phyloP scores from a whole-genome alignment of 1,139 yeast genomes.

The Sugiyamaella paludigena region DNA sequence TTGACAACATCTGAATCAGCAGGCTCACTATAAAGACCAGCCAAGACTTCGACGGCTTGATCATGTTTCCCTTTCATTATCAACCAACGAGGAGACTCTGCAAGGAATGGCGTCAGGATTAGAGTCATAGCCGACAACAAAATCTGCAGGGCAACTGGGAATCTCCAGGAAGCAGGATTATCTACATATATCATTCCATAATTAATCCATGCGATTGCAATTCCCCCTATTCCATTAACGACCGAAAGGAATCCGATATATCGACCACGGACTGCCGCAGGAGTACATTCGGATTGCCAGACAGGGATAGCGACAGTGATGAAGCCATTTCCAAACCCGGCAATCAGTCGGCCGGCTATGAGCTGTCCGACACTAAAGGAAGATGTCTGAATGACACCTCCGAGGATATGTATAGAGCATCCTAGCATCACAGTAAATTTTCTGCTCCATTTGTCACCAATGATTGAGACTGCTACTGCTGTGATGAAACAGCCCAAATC shows the following conservation, averaged over 20 bases:
- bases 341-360: slow-evolving; percentile 65
- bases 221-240: slow-evolving; percentile 3
- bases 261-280: no score
- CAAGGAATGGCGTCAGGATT: slow-evolving; percentile 41
- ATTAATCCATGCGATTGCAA: slow-evolving; percentile 13
- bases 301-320: slow-evolving; percentile 79
- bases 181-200: slow-evolving; percentile 8
- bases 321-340: slow-evolving; percentile 74
- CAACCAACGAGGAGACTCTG: slow-evolving; percentile 53
- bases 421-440: no score
- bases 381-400: slow-evolving; percentile 58
- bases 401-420: no score
- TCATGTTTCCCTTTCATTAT: slow-evolving; percentile 16
- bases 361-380: slow-evolving; percentile 62
- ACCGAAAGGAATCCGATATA: slow-evolving; percentile 10
- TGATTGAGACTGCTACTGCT: no score
- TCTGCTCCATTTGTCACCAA: no score
- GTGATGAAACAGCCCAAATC: no score
- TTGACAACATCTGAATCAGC: slow-evolving; percentile 10
- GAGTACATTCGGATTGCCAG: slow-evolving; percentile 29
- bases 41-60: slow-evolving; percentile 19
- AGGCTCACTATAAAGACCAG: no score
- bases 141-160: slow-evolving; percentile 18
- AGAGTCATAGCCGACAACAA: slow-evolving; percentile 9
- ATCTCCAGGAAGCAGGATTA: slow-evolving; percentile 40